These are phyloP conservation scores for Zasmidium angulare DNA, from an alignment of 2,329 filamentous ascomycete species.

Conservation along the genomic window DNA sequence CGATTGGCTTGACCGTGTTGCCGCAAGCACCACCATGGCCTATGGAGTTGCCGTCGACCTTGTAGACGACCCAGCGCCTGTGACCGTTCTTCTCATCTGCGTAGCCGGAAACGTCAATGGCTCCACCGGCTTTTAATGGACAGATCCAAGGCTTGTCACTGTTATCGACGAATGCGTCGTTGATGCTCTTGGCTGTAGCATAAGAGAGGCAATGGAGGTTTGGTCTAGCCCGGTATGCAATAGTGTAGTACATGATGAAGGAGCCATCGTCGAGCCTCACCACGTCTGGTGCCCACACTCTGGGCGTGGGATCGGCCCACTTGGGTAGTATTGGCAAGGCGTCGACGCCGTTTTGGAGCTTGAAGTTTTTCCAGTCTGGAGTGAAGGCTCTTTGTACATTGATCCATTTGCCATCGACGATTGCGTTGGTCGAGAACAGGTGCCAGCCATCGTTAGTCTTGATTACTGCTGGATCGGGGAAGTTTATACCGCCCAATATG, in stretches of 20 bases:
- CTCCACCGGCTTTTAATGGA: slow-evolving; percentile 31
- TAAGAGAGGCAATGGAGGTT: slow-evolving; percentile 37
- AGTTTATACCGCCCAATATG: slow-evolving; percentile 39
- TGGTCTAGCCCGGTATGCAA: slow-evolving; percentile 23
- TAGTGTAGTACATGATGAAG: slow-evolving; percentile 38
- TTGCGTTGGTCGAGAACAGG: slow-evolving; percentile 40
- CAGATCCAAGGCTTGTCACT: slow-evolving; percentile 31
- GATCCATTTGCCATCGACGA: slow-evolving; percentile 32
- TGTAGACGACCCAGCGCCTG: slow-evolving; percentile 35
- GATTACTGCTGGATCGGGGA: slow-evolving; percentile 44
- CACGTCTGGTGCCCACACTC: slow-evolving; percentile 65
- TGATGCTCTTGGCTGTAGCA: slow-evolving; percentile 28
- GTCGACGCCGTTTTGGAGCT: slow-evolving; percentile 42
- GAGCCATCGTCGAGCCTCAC: slow-evolving; percentile 36
- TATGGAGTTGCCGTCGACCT: slow-evolving; percentile 39
- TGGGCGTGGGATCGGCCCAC: slow-evolving; percentile 50
- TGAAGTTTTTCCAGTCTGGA: slow-evolving; percentile 37
- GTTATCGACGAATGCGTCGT: slow-evolving; percentile 29
- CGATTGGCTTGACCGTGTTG: slow-evolving; percentile 34
- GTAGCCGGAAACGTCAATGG: slow-evolving; percentile 36
- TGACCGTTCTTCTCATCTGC: slow-evolving; percentile 30
- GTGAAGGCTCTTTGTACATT: slow-evolving; percentile 42
- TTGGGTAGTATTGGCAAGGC: slow-evolving; percentile 52
- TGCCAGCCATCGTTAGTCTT: slow-evolving; percentile 37
- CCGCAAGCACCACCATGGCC: slow-evolving; percentile 31